These are phyloP conservation scores for Hylodesmum podocarpum DNA, from an alignment of 306 rosid genomes.

Conservation along the genomic window DNA sequence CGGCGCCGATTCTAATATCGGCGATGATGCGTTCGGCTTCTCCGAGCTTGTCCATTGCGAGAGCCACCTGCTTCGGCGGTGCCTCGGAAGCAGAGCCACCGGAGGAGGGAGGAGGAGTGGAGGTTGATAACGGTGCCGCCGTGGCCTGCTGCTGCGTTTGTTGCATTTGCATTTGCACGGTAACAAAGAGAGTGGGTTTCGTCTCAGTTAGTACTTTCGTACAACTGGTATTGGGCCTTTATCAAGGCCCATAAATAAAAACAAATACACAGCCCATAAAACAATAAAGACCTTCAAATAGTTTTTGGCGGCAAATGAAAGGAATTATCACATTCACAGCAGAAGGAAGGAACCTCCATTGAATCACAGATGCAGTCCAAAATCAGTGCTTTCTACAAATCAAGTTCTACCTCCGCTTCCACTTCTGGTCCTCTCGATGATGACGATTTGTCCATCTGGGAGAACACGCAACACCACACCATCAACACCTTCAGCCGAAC, in stretches of 20 bases:
- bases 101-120: slow-evolving; percentile 42
- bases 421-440: background rate
- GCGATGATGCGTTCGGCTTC: slow-evolving; percentile 85
- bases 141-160: slow-evolving; percentile 46
- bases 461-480: slow-evolving; percentile 44
- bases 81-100: slow-evolving; percentile 59
- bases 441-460: slow-evolving; percentile 60
- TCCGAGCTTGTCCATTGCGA: slow-evolving; percentile 82
- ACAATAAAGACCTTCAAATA: background rate
- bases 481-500: slow-evolving; percentile 49
- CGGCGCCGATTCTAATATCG: slow-evolving; percentile 86
- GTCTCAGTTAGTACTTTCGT: slow-evolving; percentile 18
- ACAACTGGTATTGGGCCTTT: slow-evolving; percentile 34
- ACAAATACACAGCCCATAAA: background rate
- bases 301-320: slow-evolving; percentile 22
- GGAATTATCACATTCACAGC: background rate
- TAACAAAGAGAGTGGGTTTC: background rate
- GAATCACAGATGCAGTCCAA: slow-evolving; percentile 56
- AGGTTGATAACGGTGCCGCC: slow-evolving; percentile 37
- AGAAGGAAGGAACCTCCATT: background rate
- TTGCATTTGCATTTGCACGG: slow-evolving; percentile 41
- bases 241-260: background rate
- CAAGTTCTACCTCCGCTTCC: slow-evolving; percentile 15
- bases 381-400: slow-evolving; percentile 71
- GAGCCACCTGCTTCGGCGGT: slow-evolving; percentile 93